Evolutionary conservation across 1,284 basidiomycete species (phyloP).

Genomic region (Thelephora terrestris): DNA sequence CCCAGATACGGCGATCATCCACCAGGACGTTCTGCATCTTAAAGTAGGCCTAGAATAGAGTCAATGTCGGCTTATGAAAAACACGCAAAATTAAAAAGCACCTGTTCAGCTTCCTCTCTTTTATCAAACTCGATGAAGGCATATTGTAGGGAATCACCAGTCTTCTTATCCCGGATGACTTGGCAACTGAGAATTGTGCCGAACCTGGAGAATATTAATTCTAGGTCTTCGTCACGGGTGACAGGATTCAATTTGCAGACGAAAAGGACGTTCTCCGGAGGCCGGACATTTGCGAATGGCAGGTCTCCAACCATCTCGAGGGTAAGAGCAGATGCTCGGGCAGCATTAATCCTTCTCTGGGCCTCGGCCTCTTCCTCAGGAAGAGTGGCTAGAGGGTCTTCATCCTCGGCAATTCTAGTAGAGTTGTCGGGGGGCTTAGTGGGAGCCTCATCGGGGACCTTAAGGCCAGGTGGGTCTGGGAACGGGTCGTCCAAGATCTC

Average conservation of each 20-base stretch:
- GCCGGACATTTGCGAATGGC: constrained; percentile 95
- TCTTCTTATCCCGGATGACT: constrained; percentile 91
- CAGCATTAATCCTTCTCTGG: constrained; percentile 73
- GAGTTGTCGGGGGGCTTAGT: constrained; percentile 73
- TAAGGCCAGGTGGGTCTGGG: constrained; percentile 71
- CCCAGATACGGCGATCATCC: constrained; percentile 98
- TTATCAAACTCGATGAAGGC: constrained; percentile 99
- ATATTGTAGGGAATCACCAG: constrained; percentile 94
- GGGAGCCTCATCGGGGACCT: constrained; percentile 70
- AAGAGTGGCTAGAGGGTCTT: constrained; percentile 69
- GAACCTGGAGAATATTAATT: constrained; percentile 95
- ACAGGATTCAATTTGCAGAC: constrained; percentile 98
- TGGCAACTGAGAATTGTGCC: constrained; percentile 96
- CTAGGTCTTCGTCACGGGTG: constrained; percentile 91
- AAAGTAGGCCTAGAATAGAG: constrained; percentile 72
- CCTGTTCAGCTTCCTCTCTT: constrained; percentile 86
- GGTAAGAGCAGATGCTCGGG: constrained; percentile 87
- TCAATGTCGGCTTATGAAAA: neutral
- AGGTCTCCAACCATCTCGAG: constrained; percentile 99
- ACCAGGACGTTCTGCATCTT: constrained; percentile 99
- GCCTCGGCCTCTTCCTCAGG: constrained; percentile 80
- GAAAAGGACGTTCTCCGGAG: constrained; percentile 97
- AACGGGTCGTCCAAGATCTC: constrained; percentile 95
- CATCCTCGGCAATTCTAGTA: constrained; percentile 85
- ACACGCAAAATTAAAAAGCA: constrained; percentile 23